Evolutionary conservation across 768 basidiomycete species (phyloP), one percentile per base, ranked within the genome.

Genomic region (Suillus subaureus): DNA sequence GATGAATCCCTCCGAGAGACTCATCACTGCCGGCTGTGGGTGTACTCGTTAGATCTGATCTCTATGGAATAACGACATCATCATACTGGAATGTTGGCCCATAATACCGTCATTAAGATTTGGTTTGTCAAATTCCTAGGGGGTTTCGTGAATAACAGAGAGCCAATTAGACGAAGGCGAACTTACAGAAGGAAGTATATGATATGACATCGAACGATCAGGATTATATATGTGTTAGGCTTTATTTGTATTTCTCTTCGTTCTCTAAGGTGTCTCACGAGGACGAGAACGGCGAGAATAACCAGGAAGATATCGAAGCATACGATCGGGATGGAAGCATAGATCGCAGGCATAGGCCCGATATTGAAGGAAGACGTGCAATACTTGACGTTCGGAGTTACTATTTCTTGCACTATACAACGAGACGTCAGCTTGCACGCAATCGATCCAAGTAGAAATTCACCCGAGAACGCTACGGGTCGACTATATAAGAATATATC

Each of bases 181-280:
- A 57, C 56, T 57, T 26, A 23, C 56, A 57, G 35, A 23, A 57
- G 3, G n/a, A 57, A 57, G 56, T 57, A 57, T 23, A 57, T 11
- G 23, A 57, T 37, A 23, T 57, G 56, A 37, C 23, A 37, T 9
- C 56, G 35, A 37, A 57, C 56, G 13, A 57, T 57, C 56, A 57
- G 13, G 7, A 57, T 0, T 4, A 57, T 8, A 37, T 57, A 57
- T 15, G 21, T 16, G 23, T 57, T 57, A 12, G 56, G 35, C 23
- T 15, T 1, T 7, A 57, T 13, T 37, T 35, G 13, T 1, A 57
- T 23, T 26, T 23, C 23, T 16, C 15, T 57, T 55, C 54, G 31
- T 55, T 55, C 54, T n/a, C 5, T 55, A 13, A 55, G 54, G 54
- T 55, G 54, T 35, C 15, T 57, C 56, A 37, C 56, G 35, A 57